These are phyloP conservation scores for Talaromyces sp. DNA, from an alignment of 2,329 filamentous ascomycete species.

Conservation along the genomic window DNA sequence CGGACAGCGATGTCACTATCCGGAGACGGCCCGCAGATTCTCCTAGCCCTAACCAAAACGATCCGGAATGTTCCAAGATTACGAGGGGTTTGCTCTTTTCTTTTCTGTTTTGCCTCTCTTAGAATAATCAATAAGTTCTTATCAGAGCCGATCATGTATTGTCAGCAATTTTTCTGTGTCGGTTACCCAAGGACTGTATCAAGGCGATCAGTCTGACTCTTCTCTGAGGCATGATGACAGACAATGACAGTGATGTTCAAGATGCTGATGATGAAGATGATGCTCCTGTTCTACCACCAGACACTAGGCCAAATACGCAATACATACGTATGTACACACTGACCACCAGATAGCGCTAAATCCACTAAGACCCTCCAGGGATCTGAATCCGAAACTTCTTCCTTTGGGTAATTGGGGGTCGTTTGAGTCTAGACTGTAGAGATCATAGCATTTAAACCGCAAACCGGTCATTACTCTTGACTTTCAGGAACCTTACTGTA, in stretches of 20 bases:
- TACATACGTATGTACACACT: neutral
- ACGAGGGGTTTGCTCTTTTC: neutral
- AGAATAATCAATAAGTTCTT: neutral
- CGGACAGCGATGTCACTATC: neutral
- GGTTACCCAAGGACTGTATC: neutral
- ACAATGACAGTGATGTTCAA: neutral
- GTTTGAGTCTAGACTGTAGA: constrained; percentile 4
- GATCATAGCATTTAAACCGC: neutral
- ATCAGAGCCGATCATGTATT: neutral
- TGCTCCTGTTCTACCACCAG: neutral
- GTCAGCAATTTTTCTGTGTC: neutral
- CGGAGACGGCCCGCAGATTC: neutral
- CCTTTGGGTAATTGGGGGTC: neutral
- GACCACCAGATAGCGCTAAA: neutral
- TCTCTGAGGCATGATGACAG: constrained; percentile 1
- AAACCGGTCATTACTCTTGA: neutral
- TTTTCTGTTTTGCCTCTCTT: neutral
- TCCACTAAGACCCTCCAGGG: neutral
- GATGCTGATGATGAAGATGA: neutral
- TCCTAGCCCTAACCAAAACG: constrained; percentile 1
- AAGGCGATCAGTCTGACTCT: neutral
- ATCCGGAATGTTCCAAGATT: neutral
- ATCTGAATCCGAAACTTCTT: constrained; percentile 2
- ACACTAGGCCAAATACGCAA: neutral
- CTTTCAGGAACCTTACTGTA: neutral